Base-by-base conservation (phyloP, 73 alveolate genomes). In the Paramecium tetraurelia region DNA sequence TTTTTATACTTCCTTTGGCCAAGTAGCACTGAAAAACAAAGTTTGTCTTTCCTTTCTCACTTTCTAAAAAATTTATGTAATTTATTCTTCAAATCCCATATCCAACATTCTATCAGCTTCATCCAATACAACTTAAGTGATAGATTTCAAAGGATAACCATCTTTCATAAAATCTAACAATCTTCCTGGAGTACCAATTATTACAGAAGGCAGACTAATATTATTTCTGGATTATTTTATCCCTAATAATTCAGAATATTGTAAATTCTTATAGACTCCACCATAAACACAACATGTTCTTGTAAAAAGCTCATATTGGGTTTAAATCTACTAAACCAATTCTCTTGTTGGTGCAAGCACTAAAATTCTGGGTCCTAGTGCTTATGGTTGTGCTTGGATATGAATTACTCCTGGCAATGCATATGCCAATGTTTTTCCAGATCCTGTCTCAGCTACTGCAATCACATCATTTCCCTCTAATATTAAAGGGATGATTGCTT, bases 331-430 rank as follows among this genome's bases (percentile, higher is more conserved):
- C 72, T 85, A 46, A 18, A 96, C 97, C 58, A 98, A 95, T 93
- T 98, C 99, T 85, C 99, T 93, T 5, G 99, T 98, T 3, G 99
- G 99, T 12, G 95, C 99, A 92, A 98, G 93, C 50, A 98, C 95
- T 86, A 98, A 93, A 41, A 80, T 80, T 41, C 90, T 40, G 2
- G 90, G 90, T 0, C 90, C 90, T 22, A 43, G 24, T 16, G 22
- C 58, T 20, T 58, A 24, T 14, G 68, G 92, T 89, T 89, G 22
- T n/a, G 96, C 95, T 58, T 89, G n/a, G 92, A 84, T 53, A 75
- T 92, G 93, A 5, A 96, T 96, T 27, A 96, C 77, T 21, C 96
- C 93, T 12, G 99, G 99, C 57, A 97, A 92, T 84, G 97, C 95
- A 95, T 92, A 97, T 46, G 99, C 93, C 27, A 97, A 94, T n/a